These are phyloP conservation scores for Pinus tabuliformis DNA, from an alignment of 75 land plant species.

Conservation along the genomic window DNA sequence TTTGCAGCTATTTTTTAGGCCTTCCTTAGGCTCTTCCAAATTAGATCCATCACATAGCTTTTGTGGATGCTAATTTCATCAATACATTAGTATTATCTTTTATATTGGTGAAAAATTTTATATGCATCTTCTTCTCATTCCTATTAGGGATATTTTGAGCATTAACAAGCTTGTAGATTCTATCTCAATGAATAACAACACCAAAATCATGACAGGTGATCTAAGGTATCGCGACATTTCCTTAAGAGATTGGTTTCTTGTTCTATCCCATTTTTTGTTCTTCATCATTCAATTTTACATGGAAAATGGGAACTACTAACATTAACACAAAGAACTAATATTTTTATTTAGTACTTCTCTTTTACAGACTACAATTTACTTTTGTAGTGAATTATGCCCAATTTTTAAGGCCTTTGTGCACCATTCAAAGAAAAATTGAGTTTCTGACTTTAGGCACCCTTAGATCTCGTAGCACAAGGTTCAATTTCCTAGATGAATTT, in stretches of 20 bases:
- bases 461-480: too few species aligned
- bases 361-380: too few species aligned
- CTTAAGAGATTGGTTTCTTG: neutral
- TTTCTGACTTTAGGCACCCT: too few species aligned
- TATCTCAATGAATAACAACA: neutral
- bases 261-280: neutral
- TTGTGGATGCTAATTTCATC: constrained; percentile 6
- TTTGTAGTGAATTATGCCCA: too few species aligned
- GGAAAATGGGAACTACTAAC: neutral
- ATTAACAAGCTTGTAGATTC: neutral
- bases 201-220: neutral
- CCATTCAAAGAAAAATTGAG: too few species aligned
- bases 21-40: neutral
- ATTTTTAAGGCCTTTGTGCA: too few species aligned
- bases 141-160: neutral
- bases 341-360: too few species aligned
- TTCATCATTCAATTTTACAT: neutral
- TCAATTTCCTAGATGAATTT: too few species aligned
- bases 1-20: constrained; percentile 5
- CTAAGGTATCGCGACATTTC: neutral
- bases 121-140: neutral
- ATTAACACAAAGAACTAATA: too few species aligned
- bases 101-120: neutral
- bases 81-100: neutral
- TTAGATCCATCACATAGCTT: neutral